Evolutionary conservation across 352 stramenopile species (phyloP).

Genomic region (Phytopythium delawarense): DNA sequence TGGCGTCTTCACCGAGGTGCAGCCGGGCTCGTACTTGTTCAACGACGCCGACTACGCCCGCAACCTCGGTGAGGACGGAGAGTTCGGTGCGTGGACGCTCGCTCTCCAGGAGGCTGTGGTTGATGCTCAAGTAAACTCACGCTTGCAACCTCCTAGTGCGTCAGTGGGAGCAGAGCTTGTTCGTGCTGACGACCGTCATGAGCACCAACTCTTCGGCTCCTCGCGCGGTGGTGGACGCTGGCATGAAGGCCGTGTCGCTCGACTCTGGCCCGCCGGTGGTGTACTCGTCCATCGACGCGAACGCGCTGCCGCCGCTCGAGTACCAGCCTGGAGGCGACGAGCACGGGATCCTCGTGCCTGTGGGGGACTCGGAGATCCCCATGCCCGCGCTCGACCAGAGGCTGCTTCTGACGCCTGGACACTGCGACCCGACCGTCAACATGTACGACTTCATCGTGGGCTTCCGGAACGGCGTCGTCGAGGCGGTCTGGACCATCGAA

Average conservation of each 20-base stretch:
- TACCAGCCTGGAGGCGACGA: slow-evolving; percentile 64
- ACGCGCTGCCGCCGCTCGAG: slow-evolving; percentile 34
- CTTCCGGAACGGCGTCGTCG: slow-evolving; percentile 44
- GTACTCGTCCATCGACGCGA: slow-evolving; percentile 32
- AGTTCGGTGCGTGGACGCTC: slow-evolving; percentile 6
- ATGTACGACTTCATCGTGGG: slow-evolving; percentile 72
- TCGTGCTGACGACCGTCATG: slow-evolving; percentile 70
- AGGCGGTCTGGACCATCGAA: slow-evolving; percentile 53
- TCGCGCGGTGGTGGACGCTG: slow-evolving; percentile 61
- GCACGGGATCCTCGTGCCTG: slow-evolving; percentile 53
- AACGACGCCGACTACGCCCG: slow-evolving; percentile 70
- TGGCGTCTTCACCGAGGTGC: slow-evolving; percentile 69
- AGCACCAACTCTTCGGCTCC: slow-evolving; percentile 37
- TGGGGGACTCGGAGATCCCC: slow-evolving; percentile 15
- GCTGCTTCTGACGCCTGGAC: slow-evolving; percentile 55
- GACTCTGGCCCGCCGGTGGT: slow-evolving; percentile 60
- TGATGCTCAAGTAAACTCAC: not conserved
- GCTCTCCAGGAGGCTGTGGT: not conserved
- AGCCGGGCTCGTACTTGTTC: slow-evolving; percentile 76
- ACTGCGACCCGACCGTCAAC: slow-evolving; percentile 77
- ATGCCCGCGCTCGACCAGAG: slow-evolving; percentile 51
- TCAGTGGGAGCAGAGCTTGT: slow-evolving; percentile 61
- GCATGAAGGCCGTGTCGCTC: slow-evolving; percentile 68
- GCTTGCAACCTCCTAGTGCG: slow-evolving; percentile 12
- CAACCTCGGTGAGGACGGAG: slow-evolving; percentile 41